These are phyloP conservation scores for Galerina sulciceps DNA, from an alignment of 768 basidiomycete genomes.

Conservation along the genomic window DNA sequence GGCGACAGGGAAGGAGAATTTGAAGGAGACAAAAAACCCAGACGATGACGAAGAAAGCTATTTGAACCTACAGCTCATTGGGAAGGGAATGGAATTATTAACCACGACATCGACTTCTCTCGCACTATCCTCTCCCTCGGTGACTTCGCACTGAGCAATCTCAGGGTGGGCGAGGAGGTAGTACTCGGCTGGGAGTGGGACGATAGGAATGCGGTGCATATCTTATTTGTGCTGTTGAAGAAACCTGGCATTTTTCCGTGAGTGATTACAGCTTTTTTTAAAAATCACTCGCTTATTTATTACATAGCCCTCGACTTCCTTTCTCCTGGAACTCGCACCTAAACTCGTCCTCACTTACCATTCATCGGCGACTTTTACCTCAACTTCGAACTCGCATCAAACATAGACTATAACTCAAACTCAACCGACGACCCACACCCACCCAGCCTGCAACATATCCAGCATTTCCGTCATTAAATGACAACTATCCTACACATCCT, in stretches of 20 bases:
- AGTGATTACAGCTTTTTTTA: conserved; percentile 30
- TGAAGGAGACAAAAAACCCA: conserved; percentile 2
- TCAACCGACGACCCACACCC: not conserved
- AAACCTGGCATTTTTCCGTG: conserved; percentile 61
- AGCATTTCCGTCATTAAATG: conserved; percentile 68
- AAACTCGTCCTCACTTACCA: not conserved
- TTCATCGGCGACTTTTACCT: not conserved
- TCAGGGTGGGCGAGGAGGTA: conserved; percentile 85
- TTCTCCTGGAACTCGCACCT: not conserved
- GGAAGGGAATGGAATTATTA: conserved; percentile 14
- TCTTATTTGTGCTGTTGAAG: conserved; percentile 69
- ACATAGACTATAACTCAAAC: not conserved
- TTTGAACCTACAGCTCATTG: no score
- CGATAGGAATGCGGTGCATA: conserved; percentile 84
- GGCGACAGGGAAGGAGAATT: conserved; percentile 10
- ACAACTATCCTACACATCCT: conserved; percentile 72
- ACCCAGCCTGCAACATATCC: conserved; percentile 47
- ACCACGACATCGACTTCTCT: conserved; percentile 18
- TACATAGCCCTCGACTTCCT: not conserved
- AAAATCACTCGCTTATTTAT: conserved; percentile 1
- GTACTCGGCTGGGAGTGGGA: conserved; percentile 98
- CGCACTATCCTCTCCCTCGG: conserved; percentile 65
- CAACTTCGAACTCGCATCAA: not conserved
- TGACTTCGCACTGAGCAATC: conserved; percentile 76
- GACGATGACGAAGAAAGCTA: no score